Evolutionary conservation across 805 yeast genomes (phyloP).

Genomic region (Middelhovenomyces tepae): DNA sequence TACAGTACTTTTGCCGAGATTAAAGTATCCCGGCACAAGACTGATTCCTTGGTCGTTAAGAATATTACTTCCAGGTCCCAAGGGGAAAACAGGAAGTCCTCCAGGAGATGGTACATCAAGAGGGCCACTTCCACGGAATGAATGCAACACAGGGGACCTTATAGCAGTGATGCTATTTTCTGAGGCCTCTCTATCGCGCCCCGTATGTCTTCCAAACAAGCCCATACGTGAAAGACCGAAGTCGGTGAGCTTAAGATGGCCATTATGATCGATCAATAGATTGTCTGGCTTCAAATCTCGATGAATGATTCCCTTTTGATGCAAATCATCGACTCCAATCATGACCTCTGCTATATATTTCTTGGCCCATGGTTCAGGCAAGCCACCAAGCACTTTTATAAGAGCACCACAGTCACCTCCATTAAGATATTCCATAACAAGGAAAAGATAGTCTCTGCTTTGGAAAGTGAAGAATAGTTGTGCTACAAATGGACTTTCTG

Average conservation of each 20-base stretch:
- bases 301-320: constrained; percentile 81
- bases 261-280: constrained; percentile 70
- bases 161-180: too few relatives aligned
- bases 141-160: too few relatives aligned
- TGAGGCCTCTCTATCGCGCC: too few relatives aligned
- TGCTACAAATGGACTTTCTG: constrained; percentile 89
- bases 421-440: constrained; percentile 92
- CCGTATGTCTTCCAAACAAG: constrained; percentile 63
- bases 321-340: constrained; percentile 84
- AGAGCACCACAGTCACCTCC: constrained; percentile 95
- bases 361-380: constrained; percentile 76
- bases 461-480: constrained; percentile 83
- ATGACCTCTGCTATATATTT: constrained; percentile 84
- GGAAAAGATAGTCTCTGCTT: constrained; percentile 71
- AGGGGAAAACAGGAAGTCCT: constrained; percentile 6
- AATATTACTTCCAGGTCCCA: constrained; percentile 3
- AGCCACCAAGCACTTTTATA: constrained; percentile 67
- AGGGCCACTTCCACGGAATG: too few relatives aligned
- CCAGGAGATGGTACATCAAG: constrained; percentile 8
- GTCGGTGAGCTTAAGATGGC: constrained; percentile 89
- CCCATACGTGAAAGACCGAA: constrained; percentile 92
- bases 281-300: constrained; percentile 96
- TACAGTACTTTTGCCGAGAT: constrained; percentile 7
- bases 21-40: constrained; percentile 23
- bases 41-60: constrained; percentile 22